Evolutionary conservation across 768 basidiomycete genomes (phyloP), one percentile per base, ranked within the genome.

Genomic region (Collybia sordida): DNA sequence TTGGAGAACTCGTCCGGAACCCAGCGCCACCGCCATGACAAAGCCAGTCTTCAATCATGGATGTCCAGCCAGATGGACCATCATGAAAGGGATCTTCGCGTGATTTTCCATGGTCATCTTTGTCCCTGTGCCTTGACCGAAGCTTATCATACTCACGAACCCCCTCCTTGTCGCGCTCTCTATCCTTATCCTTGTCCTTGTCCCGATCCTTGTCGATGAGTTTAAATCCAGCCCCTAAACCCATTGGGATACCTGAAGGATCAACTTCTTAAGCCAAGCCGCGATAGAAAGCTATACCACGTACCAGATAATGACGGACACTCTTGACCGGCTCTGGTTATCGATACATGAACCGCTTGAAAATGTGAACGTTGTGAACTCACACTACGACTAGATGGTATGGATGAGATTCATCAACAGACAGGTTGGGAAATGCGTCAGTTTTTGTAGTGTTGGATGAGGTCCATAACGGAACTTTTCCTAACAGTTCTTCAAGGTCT

Each of bases 361-460:
- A 27, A 43, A 22, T 23, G 2, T 41, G 9, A 42, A 47, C 14
- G 41, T 39, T 42, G 38, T 6, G 21, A 6, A 69, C 86, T 66
- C 64, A 90, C 88, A 91, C 75, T 9, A 90, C 80, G n/a, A 92
- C 70, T 17, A 91, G 65, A 64, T 92, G 89, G 63, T 88, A 90
- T 12, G 87, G 85, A 64, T 91, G 89, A 12, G 64, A 63, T 11
- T 71, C 64, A 38, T 83, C 83, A 1, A 68, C 49, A 6, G 79
- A 62, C 18, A 90, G 67, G 27, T 62, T 63, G 6, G 84, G 81
- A 15, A 87, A 64, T 1, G 59, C 42, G 27, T 63, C 66, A n/a
- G 65, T 23, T 19, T 44, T 19, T 23, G 56, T 60, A 35, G 56
- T 55, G 28, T 59, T 47, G 17, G 67, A 53, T 8, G 54, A 55